These are phyloP conservation scores for Piper betle DNA, from an alignment of 164 flowering plant genomes.

Conservation along the genomic window DNA sequence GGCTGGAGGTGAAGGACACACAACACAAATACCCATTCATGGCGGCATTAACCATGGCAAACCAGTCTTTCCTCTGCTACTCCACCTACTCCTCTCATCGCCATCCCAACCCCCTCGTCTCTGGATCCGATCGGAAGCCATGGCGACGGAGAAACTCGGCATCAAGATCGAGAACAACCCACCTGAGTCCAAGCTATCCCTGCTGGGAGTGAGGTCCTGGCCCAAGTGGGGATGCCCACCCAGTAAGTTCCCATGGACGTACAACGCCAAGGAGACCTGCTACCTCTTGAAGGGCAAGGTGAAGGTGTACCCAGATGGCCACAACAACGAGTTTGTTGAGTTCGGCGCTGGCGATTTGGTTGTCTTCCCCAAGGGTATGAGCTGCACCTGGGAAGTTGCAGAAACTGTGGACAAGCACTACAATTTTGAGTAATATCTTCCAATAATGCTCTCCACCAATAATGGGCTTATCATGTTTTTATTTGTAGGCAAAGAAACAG, in stretches of 20 bases:
- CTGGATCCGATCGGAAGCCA: conserved; percentile 22
- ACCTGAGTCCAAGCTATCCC: conserved; percentile 53
- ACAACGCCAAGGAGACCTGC: conserved; percentile 57
- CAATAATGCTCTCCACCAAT: too few relatives aligned
- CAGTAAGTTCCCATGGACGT: conserved; percentile 93
- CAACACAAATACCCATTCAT: too few relatives aligned
- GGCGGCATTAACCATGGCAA: too few relatives aligned
- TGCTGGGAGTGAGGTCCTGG: conserved; percentile 68
- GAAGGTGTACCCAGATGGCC: conserved; percentile 64
- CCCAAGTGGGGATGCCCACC: conserved; percentile 95
- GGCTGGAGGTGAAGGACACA: too few relatives aligned
- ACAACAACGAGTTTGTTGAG: conserved; percentile 52
- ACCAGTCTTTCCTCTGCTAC: too few relatives aligned
- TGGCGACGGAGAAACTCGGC: conserved; percentile 59
- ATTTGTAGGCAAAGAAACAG: too few relatives aligned
- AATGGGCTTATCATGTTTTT: too few relatives aligned
- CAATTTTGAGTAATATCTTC: conserved; percentile 26
- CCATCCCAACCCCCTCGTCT: neutral
- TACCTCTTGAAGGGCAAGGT: conserved; percentile 74
- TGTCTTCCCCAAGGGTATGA: conserved; percentile 84
- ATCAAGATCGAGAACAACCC: conserved; percentile 55
- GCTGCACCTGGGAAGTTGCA: conserved; percentile 86
- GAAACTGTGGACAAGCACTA: conserved; percentile 82
- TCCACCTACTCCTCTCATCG: too few relatives aligned
- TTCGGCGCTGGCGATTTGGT: conserved; percentile 83